Conservation (phyloP, 306 rosid genomes). For the Mimosa bimucronata region DNA sequence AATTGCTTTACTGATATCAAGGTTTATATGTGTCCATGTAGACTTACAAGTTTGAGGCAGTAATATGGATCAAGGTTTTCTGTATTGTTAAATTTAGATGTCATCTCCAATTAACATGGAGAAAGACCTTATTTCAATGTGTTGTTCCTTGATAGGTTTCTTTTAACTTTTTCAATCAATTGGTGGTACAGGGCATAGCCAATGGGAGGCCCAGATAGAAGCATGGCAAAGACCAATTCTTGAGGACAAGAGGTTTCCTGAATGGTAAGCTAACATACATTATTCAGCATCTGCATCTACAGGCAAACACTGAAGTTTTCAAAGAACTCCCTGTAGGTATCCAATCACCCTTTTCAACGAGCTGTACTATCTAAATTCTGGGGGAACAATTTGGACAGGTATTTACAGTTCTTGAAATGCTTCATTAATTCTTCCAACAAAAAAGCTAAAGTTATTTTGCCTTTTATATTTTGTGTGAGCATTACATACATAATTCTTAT, state of each 20-base stretch:
- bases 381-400: conserved; percentile 98
- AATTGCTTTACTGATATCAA: background rate
- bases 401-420: conserved; percentile 31
- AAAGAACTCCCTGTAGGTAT: conserved; percentile 67
- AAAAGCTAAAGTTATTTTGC: conserved; percentile 17
- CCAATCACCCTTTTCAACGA: conserved; percentile 88
- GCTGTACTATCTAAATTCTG: conserved; percentile 88
- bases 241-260: conserved; percentile 90
- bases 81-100: conserved; percentile 26
- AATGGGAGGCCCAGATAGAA: conserved; percentile 90
- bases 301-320: conserved; percentile 36
- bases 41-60: conserved; percentile 22
- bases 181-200: conserved; percentile 58
- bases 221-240: conserved; percentile 95
- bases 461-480: conserved; percentile 12
- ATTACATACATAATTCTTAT: conserved; percentile 2
- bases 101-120: conserved; percentile 28
- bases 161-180: conserved; percentile 26
- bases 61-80: conserved; percentile 25
- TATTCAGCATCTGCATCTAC: conserved; percentile 22
- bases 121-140: conserved; percentile 22
- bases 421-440: conserved; percentile 7
- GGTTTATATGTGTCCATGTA: too few relatives aligned
- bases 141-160: conserved; percentile 19
- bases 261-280: conserved; percentile 68